Percentiles rank a stretch among this genome's conserved stretches.
Conservation (phyloP, 2,329 filamentous ascomycete genomes). For the Aspergillus sp. region DNA sequence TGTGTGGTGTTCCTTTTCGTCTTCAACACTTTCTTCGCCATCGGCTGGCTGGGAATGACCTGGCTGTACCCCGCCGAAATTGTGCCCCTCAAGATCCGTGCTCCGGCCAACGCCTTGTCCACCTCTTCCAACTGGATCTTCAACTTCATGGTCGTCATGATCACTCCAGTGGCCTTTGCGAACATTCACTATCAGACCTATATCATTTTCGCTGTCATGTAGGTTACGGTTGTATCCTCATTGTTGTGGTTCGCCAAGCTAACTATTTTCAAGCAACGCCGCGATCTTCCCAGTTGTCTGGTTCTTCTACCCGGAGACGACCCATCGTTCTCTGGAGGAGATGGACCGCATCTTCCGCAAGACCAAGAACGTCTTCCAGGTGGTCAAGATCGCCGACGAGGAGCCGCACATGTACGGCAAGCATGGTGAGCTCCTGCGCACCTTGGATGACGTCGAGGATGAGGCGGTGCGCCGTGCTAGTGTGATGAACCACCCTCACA, state of each 20-base stretch:
- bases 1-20: conserved; percentile 52
- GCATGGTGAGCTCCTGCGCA: conserved; percentile 55
- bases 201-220: conserved; percentile 56
- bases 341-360: conserved; percentile 67
- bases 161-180: conserved; percentile 59
- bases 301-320: conserved; percentile 62
- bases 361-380: conserved; percentile 47
- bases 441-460: conserved; percentile 47
- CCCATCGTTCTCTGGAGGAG: conserved; percentile 62
- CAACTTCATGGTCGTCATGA: conserved; percentile 65
- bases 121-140: conserved; percentile 57
- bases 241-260: conserved; percentile 4
- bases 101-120: conserved; percentile 62
- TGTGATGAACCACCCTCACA: conserved; percentile 18
- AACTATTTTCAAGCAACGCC: conserved; percentile 42
- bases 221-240: conserved; percentile 18
- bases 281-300: conserved; percentile 56
- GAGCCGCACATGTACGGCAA: conserved; percentile 58
- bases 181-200: conserved; percentile 57
- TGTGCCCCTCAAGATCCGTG: conserved; percentile 57
- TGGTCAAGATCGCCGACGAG: conserved; percentile 50
- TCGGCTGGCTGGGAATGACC: conserved; percentile 62
- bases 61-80: conserved; percentile 53
- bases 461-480: conserved; percentile 35
- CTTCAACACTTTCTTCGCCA: conserved; percentile 66